Conservation (phyloP, 2,329 filamentous ascomycete genomes). For the Ceratocystiopsis minuta region DNA sequence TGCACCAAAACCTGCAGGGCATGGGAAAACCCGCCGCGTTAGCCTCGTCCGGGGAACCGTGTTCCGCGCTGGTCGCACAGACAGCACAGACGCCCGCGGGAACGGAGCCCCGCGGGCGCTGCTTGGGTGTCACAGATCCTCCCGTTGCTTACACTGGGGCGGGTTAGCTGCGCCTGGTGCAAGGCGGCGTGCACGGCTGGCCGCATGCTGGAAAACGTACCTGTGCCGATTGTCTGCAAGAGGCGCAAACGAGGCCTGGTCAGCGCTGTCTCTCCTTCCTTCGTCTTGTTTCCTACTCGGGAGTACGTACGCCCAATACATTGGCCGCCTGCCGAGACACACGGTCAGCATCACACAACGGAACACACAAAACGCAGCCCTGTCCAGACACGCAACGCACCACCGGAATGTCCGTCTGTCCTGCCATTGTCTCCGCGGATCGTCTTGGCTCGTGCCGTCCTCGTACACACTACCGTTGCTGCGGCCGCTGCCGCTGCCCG, state of each 20-base stretch:
- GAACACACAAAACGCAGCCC: too few species aligned
- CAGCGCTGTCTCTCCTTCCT: too few species aligned
- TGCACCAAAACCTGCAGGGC: conserved; percentile 19
- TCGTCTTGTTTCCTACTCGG: background rate
- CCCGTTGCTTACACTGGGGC: too few species aligned
- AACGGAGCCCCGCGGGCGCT: too few species aligned
- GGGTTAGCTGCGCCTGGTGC: too few species aligned
- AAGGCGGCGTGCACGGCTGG: too few species aligned
- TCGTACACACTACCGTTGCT: too few species aligned
- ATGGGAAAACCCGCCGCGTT: background rate
- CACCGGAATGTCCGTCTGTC: conserved; percentile 14
- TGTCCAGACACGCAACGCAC: conserved; percentile 6
- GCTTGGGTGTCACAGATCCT: background rate
- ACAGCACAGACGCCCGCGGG: background rate
- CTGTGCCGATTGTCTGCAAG: conserved; percentile 15
- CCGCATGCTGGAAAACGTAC: conserved; percentile 8
- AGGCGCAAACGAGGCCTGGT: background rate
- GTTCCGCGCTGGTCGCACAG: background rate
- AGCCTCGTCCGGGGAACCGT: background rate
- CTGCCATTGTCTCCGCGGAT: conserved; percentile 10
- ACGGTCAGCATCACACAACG: background rate
- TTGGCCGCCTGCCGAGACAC: conserved; percentile 18
- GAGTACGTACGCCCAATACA: conserved; percentile 21
- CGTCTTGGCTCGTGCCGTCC: too few species aligned
- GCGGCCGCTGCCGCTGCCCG: too few species aligned